Base-by-base conservation (phyloP, 176 grass and related monocot genomes). In the Lolium multiflorum region DNA sequence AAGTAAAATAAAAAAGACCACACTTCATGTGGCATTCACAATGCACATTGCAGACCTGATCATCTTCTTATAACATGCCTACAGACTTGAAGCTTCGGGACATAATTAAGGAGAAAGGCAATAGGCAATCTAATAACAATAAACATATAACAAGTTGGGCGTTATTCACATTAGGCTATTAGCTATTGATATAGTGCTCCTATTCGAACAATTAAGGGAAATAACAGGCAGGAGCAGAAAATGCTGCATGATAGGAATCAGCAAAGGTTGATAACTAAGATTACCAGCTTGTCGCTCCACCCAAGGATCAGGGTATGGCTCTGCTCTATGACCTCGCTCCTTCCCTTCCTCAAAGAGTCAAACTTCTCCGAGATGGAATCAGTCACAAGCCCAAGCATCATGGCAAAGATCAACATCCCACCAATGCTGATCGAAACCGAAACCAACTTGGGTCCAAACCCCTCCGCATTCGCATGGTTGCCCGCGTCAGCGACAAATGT, bases 311-410 rank as follows among this genome's bases (percentile, higher is more conserved):
- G 82, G 2, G 93, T 94, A 39, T 94, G 93, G 61, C 82, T 90
- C 56, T 88, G 82, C 62, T 94, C 93, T 46, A 92, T 90, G 67
- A 94, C 93, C 82, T 92, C 90, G 47, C 93, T 94, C 83, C 85
- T 88, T 80, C 93, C 93, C 76, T 94, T 94, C 88, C 93, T 94
- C 88, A 92, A 69, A 65, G 93, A 94, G 82, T 94, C 93, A 84
- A 94, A 94, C 78, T 94, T 94, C 79, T 94, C 93, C 22, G 93
- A 94, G 14, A 94, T 94, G 5, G 93, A 87, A 88, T 92, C 93
- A 31, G 90, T 92, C 49, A 94, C 86, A 66, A 94, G 90, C 22
- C 93, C 93, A 92, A 94, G 93, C 93, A 94, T 94, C 93, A 94
- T 94, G 28, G 93, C 93, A 52, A 94, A 94, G 86, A 92, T 78